Evolutionary conservation across 331 rosid genomes (phyloP).

Genomic region (Prunus yedoensis): DNA sequence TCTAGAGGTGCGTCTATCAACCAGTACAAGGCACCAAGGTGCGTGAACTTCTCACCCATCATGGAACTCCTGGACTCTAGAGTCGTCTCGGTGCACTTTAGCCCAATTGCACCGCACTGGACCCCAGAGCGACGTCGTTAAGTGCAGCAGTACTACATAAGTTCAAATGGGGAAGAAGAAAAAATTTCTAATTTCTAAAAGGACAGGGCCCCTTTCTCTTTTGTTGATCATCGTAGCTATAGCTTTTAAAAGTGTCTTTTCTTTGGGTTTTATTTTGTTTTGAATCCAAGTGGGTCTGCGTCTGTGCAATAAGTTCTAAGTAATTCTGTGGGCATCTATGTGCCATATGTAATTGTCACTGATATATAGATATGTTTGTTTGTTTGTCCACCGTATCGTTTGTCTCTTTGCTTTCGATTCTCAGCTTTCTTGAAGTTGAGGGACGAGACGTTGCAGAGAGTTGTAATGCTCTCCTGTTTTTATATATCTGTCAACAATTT

Average conservation of each 20-base stretch:
- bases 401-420: constrained; percentile 13
- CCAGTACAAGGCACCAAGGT: constrained; percentile 91
- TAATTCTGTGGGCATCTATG: constrained; percentile 6
- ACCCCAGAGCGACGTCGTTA: constrained; percentile 68
- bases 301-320: constrained; percentile 45
- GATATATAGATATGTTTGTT: constrained; percentile 6
- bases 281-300: constrained; percentile 11
- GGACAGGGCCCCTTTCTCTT: neutral
- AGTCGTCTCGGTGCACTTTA: constrained; percentile 70
- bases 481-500: neutral
- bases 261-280: neutral
- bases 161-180: neutral
- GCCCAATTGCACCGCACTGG: constrained; percentile 81
- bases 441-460: constrained; percentile 22
- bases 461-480: neutral
- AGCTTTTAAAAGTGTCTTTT: constrained; percentile 26
- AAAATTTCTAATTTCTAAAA: neutral
- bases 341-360: constrained; percentile 17
- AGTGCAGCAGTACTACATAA: constrained; percentile 7
- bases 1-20: constrained; percentile 91
- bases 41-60: constrained; percentile 80
- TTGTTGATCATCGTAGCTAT: constrained; percentile 16
- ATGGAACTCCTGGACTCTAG: constrained; percentile 80
- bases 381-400: constrained; percentile 32
- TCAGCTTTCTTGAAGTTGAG: constrained; percentile 7